Base-by-base conservation (phyloP, 169 alveolate genomes). In the Cryptosporidium meleagridis region DNA sequence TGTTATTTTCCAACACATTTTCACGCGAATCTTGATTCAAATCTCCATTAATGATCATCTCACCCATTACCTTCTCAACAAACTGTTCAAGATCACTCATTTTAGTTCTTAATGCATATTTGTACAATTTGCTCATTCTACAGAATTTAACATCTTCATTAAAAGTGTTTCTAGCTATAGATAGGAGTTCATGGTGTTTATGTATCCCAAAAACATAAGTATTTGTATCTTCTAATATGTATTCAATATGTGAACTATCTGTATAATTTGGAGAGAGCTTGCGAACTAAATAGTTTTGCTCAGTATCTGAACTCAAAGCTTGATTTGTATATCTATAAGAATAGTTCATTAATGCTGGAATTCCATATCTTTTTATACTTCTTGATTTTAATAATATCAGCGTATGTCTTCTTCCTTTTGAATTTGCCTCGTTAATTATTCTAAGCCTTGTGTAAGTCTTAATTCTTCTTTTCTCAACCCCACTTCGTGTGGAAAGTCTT, bases 61-160 rank as follows among this genome's bases (percentile, higher is more conserved):
- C 89, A 18, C 89, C 89, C 73, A 80, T 62, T 41, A 80, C 89
- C 29, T 80, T 80, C 31, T 80, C 89, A 4, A 80, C 68, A 48
- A 37, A 80, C 35, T 59, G 67, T 48, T 80, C 89, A 61, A 80
- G 23, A 12, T 80, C 14, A 7, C 41, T 62, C 75, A 80, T 29
- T 26, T 80, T 59, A 21, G 65, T 44, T 8, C 21, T 37, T 18
- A 80, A 51, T 3, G 89, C 75, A 48, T 80, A 80, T 26, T 80
- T 80, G 5, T n/a, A 58, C 35, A 80, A n/a, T 41, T 80, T 59
- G 55, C 16, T 65, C 18, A 80, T 8, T 53, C 70, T 73, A 23
- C 18, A 55, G 5, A 73, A 55, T 8, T 55, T 41, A n/a, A 73
- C 3, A 23, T 80, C 89, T 5, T 65, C 75, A 44, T 39, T 80